phyloP scores from a whole-genome alignment of 208 protist species.

The Acanthamoeba royreba region DNA sequence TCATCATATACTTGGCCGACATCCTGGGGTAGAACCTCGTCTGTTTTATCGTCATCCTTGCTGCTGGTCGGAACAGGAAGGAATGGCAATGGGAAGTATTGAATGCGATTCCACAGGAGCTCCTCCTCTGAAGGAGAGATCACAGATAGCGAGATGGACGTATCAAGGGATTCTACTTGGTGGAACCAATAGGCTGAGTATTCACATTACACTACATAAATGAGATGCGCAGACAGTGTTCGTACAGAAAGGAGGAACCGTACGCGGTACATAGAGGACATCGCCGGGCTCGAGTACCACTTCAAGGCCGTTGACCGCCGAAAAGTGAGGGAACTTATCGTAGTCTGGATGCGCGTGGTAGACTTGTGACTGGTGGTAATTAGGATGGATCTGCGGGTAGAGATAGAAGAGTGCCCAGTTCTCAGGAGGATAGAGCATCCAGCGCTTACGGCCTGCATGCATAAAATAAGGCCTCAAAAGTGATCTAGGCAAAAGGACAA shows the following conservation, averaged over 20 bases:
- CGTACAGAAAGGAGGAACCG: not conserved
- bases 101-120: not conserved
- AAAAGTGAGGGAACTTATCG: not conserved
- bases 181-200: not conserved
- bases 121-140: slow-evolving; percentile 16
- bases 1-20: too few relatives aligned
- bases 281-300: not conserved
- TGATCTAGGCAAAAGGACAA: not conserved
- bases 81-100: not conserved
- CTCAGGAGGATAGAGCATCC: not conserved
- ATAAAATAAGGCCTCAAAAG: not conserved
- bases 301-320: not conserved
- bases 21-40: too few relatives aligned
- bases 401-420: not conserved
- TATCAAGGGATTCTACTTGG: not conserved
- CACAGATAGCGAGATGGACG: not conserved
- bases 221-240: not conserved
- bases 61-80: not conserved
- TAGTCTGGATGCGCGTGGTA: not conserved
- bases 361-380: slow-evolving; percentile 2
- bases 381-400: not conserved
- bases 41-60: not conserved
- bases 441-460: not conserved
- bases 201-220: not conserved
- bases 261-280: not conserved